These are phyloP conservation scores for Gautieria morchelliformis DNA, from an alignment of 768 basidiomycete species.

Conservation along the genomic window DNA sequence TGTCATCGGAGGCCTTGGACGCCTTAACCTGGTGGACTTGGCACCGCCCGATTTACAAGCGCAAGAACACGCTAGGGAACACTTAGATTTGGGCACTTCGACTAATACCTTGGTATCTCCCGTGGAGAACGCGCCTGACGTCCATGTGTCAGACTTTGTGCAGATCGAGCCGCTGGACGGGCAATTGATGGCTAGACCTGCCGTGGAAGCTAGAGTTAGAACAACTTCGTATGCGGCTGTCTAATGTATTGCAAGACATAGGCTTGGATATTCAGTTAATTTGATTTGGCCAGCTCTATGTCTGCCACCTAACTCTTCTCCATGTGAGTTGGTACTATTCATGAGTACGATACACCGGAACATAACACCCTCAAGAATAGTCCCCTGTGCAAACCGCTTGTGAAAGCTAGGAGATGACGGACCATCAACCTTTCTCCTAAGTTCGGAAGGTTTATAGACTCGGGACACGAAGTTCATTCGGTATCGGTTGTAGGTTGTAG, in stretches of 20 bases:
- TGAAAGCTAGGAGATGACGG: too few species aligned
- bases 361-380: too few species aligned
- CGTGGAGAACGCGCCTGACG: not conserved
- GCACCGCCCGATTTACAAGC: conserved; percentile 71
- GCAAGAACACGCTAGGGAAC: conserved; percentile 63
- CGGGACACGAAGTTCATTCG: too few species aligned
- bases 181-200: not conserved
- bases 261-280: not conserved
- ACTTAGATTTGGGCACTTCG: conserved; percentile 30
- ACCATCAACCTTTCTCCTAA: too few species aligned
- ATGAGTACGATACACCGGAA: too few species aligned
- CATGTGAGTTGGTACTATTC: too few species aligned
- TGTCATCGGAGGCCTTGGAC: conserved; percentile 46
- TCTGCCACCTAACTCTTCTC: too few species aligned
- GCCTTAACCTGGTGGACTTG: conserved; percentile 61
- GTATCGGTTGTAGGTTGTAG: too few species aligned
- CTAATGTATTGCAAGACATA: not conserved
- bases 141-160: not conserved
- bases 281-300: too few species aligned
- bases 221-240: not conserved
- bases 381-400: too few species aligned
- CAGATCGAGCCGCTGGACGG: not conserved
- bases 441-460: too few species aligned
- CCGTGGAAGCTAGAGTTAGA: not conserved
- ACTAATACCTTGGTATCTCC: not conserved